Evolutionary conservation across 768 basidiomycete species (phyloP).

Genomic region (Phaffia tasmanica): DNA sequence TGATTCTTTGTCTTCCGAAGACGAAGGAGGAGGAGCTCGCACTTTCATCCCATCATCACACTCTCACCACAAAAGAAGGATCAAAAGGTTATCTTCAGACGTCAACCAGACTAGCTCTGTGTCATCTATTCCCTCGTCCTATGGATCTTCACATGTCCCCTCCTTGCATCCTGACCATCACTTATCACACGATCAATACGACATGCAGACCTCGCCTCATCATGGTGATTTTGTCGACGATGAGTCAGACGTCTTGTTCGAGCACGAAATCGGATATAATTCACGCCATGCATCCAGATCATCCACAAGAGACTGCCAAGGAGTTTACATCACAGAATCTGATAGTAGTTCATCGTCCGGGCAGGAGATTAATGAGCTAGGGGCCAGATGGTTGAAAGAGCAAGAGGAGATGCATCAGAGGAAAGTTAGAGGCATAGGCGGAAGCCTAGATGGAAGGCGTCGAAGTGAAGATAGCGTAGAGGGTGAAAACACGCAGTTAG

Average conservation of each 20-base stretch:
- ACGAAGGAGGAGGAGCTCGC: neutral
- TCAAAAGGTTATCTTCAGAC: too few species aligned
- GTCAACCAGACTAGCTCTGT: neutral
- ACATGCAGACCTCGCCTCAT: too few species aligned
- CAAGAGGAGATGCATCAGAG: conserved; percentile 40
- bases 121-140: conserved; percentile 1
- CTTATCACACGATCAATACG: neutral
- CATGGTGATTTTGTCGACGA: too few species aligned
- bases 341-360: neutral
- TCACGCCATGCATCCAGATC: conserved; percentile 10
- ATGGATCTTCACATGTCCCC: neutral
- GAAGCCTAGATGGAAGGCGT: neutral
- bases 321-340: too few species aligned
- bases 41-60: conserved; percentile 1
- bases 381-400: conserved; percentile 69
- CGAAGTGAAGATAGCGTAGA: neutral
- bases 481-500: neutral
- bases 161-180: neutral
- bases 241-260: too few species aligned
- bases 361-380: conserved; percentile 48
- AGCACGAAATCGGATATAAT: too few species aligned
- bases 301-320: neutral
- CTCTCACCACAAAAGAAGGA: neutral
- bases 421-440: conserved; percentile 3
- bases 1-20: neutral